A percentile compares a stretch with the other conserved stretches of the same genome.
These are phyloP conservation scores for Myriangium duriaei DNA, from an alignment of 2,329 filamentous ascomycete species.

Conservation along the genomic window DNA sequence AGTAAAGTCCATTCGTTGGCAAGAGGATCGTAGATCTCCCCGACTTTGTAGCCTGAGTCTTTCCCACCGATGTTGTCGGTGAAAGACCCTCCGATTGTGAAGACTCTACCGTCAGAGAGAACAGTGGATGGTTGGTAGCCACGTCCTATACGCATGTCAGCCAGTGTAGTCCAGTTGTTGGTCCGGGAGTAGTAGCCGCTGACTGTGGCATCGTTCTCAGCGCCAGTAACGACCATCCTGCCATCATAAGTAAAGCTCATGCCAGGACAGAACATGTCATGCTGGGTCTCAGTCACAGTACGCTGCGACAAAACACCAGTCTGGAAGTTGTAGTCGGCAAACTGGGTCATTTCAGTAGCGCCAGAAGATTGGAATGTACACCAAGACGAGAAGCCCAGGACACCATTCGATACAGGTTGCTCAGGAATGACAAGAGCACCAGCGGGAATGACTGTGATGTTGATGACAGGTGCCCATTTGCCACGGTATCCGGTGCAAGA, in stretches of 20 bases:
- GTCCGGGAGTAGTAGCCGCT: slow-evolving; percentile 31
- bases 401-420: background rate
- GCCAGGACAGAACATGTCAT: slow-evolving; percentile 47
- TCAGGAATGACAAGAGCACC: background rate
- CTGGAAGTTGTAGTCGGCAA: slow-evolving; percentile 5
- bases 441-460: slow-evolving; percentile 1
- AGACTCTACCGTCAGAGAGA: slow-evolving; percentile 41
- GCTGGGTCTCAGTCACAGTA: slow-evolving; percentile 27
- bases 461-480: background rate
- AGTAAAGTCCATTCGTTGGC: slow-evolving; percentile 41
- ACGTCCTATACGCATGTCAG: slow-evolving; percentile 35
- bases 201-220: slow-evolving; percentile 36
- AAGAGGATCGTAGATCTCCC: slow-evolving; percentile 40
- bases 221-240: slow-evolving; percentile 41
- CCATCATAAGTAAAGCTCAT: slow-evolving; percentile 39
- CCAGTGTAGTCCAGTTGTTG: slow-evolving; percentile 28
- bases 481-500: too few relatives aligned
- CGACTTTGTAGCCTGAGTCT: too few relatives aligned
- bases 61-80: slow-evolving; percentile 37
- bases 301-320: slow-evolving; percentile 10
- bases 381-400: slow-evolving; percentile 4
- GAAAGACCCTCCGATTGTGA: slow-evolving; percentile 48
- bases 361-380: too few relatives aligned
- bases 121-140: slow-evolving; percentile 42
- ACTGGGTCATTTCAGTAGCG: too few relatives aligned